phyloP scores from a whole-genome alignment of 1,139 yeast genomes.

The Candida sanyaensis region DNA sequence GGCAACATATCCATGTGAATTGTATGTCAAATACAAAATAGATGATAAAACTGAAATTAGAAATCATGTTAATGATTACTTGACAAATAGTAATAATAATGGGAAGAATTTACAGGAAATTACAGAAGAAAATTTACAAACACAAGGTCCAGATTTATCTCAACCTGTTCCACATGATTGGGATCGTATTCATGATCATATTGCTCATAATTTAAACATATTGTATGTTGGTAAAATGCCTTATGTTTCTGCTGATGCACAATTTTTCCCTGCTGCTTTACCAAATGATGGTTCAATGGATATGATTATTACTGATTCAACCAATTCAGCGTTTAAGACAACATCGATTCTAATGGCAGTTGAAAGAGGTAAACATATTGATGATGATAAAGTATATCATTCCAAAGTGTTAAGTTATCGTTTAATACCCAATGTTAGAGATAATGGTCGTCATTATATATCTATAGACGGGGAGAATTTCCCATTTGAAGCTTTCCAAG shows the following conservation, averaged over 20 bases:
- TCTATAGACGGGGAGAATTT: conserved; percentile 90
- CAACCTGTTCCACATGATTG: conserved; percentile 68
- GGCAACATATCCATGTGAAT: conserved; percentile 76
- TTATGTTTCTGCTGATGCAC: conserved; percentile 75
- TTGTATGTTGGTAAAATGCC: conserved; percentile 95
- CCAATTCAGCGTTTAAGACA: conserved; percentile 57
- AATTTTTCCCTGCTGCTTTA: conserved; percentile 90
- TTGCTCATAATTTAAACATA: conserved; percentile 58
- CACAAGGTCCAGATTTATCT: conserved; percentile 40
- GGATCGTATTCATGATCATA: conserved; percentile 53
- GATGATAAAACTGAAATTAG: conserved; percentile 50
- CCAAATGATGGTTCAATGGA: conserved; percentile 91
- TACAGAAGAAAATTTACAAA: conserved; percentile 17
- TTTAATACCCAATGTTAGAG: conserved; percentile 52
- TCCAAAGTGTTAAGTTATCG: conserved; percentile 81
- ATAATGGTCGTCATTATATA: conserved; percentile 50
- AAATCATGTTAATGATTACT: conserved; percentile 48
- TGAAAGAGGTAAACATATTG: conserved; percentile 77
- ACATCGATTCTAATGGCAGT: conserved; percentile 61
- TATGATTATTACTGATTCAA: conserved; percentile 67
- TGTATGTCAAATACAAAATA: conserved; percentile 63
- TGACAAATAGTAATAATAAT: conserved; percentile 4
- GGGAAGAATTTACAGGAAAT: conserved; percentile 11
- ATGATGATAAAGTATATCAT: conserved; percentile 65
- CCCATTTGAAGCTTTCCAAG: conserved; percentile 79